Evolutionary conservation across 75 land plant genomes (phyloP).

Genomic region (Selaginella moellendorffii): DNA sequence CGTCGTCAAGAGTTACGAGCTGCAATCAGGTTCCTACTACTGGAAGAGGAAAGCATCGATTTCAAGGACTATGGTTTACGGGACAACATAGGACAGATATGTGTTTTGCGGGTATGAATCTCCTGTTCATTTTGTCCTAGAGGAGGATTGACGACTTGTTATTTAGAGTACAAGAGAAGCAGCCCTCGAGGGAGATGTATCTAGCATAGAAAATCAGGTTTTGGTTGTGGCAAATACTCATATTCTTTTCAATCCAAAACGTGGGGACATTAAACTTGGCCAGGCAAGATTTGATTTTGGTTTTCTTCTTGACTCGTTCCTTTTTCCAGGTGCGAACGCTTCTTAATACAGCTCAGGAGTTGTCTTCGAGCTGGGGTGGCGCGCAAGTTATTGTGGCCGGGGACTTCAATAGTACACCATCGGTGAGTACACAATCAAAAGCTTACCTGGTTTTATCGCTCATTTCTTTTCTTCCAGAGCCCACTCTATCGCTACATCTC

Average conservation of each 20-base stretch:
- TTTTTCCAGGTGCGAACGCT: conserved; percentile 45
- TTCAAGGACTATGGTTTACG: conserved; percentile 55
- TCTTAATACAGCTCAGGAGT: conserved; percentile 41
- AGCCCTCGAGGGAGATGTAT: neutral
- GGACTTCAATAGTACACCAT: conserved; percentile 71
- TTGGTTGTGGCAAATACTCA: conserved; percentile 87
- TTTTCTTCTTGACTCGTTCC: neutral
- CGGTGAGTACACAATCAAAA: conserved; percentile 28
- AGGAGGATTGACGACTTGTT: neutral
- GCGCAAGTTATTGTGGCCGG: conserved; percentile 65
- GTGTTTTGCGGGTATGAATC: conserved; percentile 65
- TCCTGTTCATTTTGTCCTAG: neutral
- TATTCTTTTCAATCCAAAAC: conserved; percentile 89
- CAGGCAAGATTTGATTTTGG: conserved; percentile 40
- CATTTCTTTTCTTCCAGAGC: conserved; percentile 3
- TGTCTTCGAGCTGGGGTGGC: conserved; percentile 51
- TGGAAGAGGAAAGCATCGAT: conserved; percentile 67
- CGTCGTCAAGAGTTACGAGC: neutral
- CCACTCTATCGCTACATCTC: conserved; percentile 5
- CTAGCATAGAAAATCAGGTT: conserved; percentile 17
- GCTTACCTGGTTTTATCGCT: neutral
- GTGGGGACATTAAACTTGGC: conserved; percentile 94
- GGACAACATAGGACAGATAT: conserved; percentile 92
- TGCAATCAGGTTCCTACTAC: conserved; percentile 39
- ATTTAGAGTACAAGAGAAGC: neutral